These are phyloP conservation scores for Bullera alba DNA, from an alignment of 768 basidiomycete genomes.

Conservation along the genomic window DNA sequence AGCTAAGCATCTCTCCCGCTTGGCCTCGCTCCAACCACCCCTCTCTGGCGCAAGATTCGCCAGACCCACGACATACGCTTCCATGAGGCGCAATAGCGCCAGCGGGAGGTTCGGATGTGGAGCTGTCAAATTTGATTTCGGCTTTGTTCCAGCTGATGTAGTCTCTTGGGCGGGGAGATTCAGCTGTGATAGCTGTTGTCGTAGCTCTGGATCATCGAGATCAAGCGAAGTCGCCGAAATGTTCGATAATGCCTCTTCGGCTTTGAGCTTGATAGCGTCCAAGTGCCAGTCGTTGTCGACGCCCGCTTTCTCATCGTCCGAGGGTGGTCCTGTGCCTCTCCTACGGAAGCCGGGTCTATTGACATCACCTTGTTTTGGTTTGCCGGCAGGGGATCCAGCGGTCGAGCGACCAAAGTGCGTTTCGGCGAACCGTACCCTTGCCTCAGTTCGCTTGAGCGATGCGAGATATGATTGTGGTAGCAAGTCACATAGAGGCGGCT, in stretches of 20 bases:
- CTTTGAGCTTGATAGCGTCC: slow-evolving; percentile 15
- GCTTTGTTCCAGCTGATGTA: slow-evolving; percentile 1
- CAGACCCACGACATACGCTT: slow-evolving; percentile 38
- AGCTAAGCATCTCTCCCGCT: slow-evolving; percentile 33
- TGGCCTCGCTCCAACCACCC: slow-evolving; percentile 39
- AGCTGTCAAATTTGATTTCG: slow-evolving; percentile 27
- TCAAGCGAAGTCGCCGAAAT: slow-evolving; percentile 22
- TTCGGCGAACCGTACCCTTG: slow-evolving; percentile 41
- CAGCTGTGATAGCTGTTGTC: slow-evolving; percentile 30
- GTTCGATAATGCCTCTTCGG: slow-evolving; percentile 27
- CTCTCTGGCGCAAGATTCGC: slow-evolving; percentile 10
- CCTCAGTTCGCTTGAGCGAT: slow-evolving; percentile 38
- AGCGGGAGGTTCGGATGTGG: slow-evolving; percentile 41
- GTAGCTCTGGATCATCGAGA: slow-evolving; percentile 22
- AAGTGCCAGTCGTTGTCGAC: slow-evolving; percentile 34
- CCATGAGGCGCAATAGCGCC: slow-evolving; percentile 36
- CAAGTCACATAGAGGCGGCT: slow-evolving; percentile 42
- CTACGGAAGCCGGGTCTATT: slow-evolving; percentile 26
- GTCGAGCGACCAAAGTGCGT: slow-evolving; percentile 21
- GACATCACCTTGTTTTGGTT: slow-evolving; percentile 1
- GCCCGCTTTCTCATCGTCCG: slow-evolving; percentile 12
- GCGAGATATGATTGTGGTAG: slow-evolving; percentile 40
- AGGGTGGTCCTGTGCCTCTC: slow-evolving; percentile 27
- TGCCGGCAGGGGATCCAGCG: neutral
- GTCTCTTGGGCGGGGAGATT: slow-evolving; percentile 11